These are phyloP conservation scores for Mycena rosella DNA, from an alignment of 768 basidiomycete species.

Conservation along the genomic window DNA sequence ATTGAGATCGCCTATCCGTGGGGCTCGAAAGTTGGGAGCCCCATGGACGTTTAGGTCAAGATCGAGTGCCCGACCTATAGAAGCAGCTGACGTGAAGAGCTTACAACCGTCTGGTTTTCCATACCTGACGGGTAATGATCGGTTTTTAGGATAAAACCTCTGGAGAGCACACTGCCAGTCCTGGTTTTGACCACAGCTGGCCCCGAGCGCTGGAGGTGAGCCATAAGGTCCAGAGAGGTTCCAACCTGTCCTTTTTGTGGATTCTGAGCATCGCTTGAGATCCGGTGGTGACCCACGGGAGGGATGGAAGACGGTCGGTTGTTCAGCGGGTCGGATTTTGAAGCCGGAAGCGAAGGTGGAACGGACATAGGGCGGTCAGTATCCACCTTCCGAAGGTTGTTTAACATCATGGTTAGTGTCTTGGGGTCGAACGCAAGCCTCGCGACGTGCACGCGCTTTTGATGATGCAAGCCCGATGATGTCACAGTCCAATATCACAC, in stretches of 20 bases:
- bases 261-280: constrained; percentile 20
- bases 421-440: constrained; percentile 5
- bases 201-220: constrained; percentile 72
- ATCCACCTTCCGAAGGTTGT: constrained; percentile 32
- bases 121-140: constrained; percentile 87
- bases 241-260: constrained; percentile 23
- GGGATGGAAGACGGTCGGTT: constrained; percentile 41
- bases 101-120: constrained; percentile 16
- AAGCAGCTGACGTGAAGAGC: constrained; percentile 10
- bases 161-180: constrained; percentile 83
- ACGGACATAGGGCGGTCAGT: constrained; percentile 34
- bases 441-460: constrained; percentile 19
- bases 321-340: constrained; percentile 37
- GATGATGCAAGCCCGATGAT: too few relatives aligned
- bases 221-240: constrained; percentile 70
- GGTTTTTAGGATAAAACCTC: constrained; percentile 95
- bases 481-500: too few relatives aligned
- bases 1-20: constrained; percentile 82
- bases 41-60: constrained; percentile 93
- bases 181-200: constrained; percentile 86
- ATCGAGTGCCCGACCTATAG: constrained; percentile 85
- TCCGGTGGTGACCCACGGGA: constrained; percentile 33
- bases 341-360: constrained; percentile 31
- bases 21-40: constrained; percentile 94
- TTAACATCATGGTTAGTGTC: constrained; percentile 33